Conservation (phyloP, 495 filamentous ascomycete genomes). For the Neurospora sp. region DNA sequence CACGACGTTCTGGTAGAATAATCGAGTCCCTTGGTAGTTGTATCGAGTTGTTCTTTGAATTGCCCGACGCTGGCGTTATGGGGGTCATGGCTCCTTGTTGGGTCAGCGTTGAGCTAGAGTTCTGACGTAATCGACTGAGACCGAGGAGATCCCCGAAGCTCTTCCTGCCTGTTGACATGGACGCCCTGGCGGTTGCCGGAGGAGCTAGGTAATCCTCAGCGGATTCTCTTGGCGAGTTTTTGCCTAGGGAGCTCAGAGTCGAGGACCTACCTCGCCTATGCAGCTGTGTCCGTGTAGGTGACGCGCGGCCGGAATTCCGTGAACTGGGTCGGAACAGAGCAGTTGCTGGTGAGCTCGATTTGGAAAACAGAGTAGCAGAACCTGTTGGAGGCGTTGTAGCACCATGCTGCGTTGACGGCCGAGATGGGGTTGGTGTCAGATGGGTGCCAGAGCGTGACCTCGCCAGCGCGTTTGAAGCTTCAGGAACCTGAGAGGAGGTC, state of each 20-base stretch:
- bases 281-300: conserved; percentile 48
- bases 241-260: conserved; percentile 69
- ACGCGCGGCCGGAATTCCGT: conserved; percentile 59
- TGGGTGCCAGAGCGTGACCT: conserved; percentile 16
- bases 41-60: conserved; percentile 64
- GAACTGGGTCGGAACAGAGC: conserved; percentile 55
- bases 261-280: conserved; percentile 68
- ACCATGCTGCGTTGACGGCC: conserved; percentile 38
- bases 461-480: conserved; percentile 5
- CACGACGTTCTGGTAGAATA: conserved; percentile 68
- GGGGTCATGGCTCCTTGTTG: conserved; percentile 55
- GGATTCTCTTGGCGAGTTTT: conserved; percentile 36
- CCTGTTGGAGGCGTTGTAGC: conserved; percentile 24
- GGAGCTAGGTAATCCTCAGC: conserved; percentile 46
- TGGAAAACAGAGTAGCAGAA: conserved; percentile 16
- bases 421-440: conserved; percentile 36
- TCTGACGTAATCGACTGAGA: conserved; percentile 64
- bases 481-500: conserved; percentile 18
- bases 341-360: conserved; percentile 39
- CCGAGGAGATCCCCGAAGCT: conserved; percentile 85
- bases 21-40: conserved; percentile 50
- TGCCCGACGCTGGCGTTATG: conserved; percentile 52
- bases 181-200: conserved; percentile 53
- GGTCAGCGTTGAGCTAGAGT: conserved; percentile 46
- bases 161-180: conserved; percentile 75